These are phyloP conservation scores for Acacia concinna DNA, from an alignment of 331 rosid species.

Conservation along the genomic window DNA sequence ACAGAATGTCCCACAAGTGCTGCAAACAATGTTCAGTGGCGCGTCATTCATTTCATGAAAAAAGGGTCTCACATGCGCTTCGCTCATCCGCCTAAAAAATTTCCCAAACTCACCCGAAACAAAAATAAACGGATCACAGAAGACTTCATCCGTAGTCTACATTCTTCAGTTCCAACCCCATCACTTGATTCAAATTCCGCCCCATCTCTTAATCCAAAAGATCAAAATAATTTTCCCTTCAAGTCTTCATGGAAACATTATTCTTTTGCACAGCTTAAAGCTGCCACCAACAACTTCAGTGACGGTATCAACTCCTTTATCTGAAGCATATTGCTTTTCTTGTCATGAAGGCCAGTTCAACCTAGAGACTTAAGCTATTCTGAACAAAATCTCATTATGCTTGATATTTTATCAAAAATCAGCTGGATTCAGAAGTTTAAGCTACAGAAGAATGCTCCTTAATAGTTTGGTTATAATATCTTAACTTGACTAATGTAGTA, in stretches of 20 bases:
- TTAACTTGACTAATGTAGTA: neutral
- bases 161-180: conserved; percentile 43
- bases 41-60: conserved; percentile 57
- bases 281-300: conserved; percentile 79
- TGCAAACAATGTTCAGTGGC: conserved; percentile 45
- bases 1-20: conserved; percentile 43
- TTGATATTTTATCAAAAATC: neutral
- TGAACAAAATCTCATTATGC: neutral
- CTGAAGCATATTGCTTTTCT: neutral
- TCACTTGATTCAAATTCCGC: conserved; percentile 49
- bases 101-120: conserved; percentile 70
- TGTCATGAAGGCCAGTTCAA: neutral
- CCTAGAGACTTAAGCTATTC: neutral
- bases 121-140: conserved; percentile 70
- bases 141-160: conserved; percentile 57
- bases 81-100: conserved; percentile 53
- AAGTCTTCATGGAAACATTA: conserved; percentile 86
- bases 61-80: conserved; percentile 67
- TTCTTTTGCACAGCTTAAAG: conserved; percentile 56
- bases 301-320: conserved; percentile 45
- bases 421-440: neutral
- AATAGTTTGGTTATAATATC: neutral
- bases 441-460: neutral
- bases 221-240: conserved; percentile 40
- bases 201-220: neutral